phyloP scores from a whole-genome alignment of 1,284 basidiomycete species.

The Marasmius sp. region DNA sequence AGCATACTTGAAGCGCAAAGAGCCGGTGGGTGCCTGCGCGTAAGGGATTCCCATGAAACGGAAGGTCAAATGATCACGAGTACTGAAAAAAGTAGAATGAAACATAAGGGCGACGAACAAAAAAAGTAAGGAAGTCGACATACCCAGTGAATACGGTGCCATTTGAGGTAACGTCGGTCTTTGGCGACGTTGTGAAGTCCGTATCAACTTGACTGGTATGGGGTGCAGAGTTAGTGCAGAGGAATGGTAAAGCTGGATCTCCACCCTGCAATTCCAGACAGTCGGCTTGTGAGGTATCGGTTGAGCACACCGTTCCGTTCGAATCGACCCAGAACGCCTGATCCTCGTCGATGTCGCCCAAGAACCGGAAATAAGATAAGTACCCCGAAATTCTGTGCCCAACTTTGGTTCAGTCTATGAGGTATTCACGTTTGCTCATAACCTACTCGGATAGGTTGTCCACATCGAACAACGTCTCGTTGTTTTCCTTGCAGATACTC shows the following conservation, averaged over 20 bases:
- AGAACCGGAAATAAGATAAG: constrained; percentile 15
- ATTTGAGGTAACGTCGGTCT: constrained; percentile 11
- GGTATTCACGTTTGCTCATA: too few relatives aligned
- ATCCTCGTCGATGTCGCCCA: constrained; percentile 6
- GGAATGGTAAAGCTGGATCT: constrained; percentile 10
- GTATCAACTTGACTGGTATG: constrained; percentile 19
- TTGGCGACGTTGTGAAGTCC: constrained; percentile 16
- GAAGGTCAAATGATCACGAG: constrained; percentile 20
- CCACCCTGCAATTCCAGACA: neutral
- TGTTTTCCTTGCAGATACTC: constrained; percentile 14
- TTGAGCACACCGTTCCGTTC: neutral
- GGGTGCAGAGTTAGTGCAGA: constrained; percentile 21
- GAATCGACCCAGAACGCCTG: constrained; percentile 11
- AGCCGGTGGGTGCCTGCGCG: constrained; percentile 19
- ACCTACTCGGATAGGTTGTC: constrained; percentile 3
- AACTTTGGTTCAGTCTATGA: neutral
- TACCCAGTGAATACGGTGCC: constrained; percentile 15
- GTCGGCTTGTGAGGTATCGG: neutral
- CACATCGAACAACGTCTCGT: constrained; percentile 14
- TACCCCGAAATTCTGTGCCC: constrained; percentile 11
- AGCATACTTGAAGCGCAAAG: constrained; percentile 20
- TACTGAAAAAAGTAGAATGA: neutral
- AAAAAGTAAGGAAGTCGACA: neutral
- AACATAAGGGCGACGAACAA: neutral
- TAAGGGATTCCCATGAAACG: constrained; percentile 23